These are phyloP conservation scores for Chimonanthus praecox DNA, from an alignment of 164 flowering plant genomes.

Conservation along the genomic window DNA sequence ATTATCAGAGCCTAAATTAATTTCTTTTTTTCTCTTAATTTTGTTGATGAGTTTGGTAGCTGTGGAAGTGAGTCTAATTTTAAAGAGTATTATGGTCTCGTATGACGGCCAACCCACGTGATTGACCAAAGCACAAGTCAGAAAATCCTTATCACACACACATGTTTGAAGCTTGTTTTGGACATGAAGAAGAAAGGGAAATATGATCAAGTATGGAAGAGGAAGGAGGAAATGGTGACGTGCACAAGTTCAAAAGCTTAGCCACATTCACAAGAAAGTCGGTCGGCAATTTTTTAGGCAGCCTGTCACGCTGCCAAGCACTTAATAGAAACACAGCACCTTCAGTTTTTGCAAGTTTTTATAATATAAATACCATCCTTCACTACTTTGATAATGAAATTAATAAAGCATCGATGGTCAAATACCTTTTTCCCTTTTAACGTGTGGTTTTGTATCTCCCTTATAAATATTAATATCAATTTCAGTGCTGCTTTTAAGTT, in stretches of 20 bases:
- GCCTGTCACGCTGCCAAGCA: background rate
- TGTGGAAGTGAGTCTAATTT: no score
- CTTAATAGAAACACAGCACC: background rate
- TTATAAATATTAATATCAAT: no score
- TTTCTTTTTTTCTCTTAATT: no score
- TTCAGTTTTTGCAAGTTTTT: background rate
- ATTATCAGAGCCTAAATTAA: background rate
- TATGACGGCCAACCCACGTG: slow-evolving; percentile 16
- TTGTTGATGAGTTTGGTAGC: background rate
- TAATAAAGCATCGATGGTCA: background rate
- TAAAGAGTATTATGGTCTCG: slow-evolving; percentile 10
- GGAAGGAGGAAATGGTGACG: slow-evolving; percentile 14
- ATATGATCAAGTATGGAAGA: background rate
- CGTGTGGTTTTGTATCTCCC: background rate
- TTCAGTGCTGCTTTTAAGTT: no score
- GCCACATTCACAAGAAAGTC: slow-evolving; percentile 16
- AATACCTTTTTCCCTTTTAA: background rate
- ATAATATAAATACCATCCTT: no score
- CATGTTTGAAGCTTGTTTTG: background rate
- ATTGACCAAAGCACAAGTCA: slow-evolving; percentile 13
- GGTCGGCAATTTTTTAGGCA: slow-evolving; percentile 19
- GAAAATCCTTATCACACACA: slow-evolving; percentile 1
- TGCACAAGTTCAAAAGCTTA: slow-evolving; percentile 21
- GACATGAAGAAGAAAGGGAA: background rate
- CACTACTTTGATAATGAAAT: no score